A percentile compares a stretch with the other conserved stretches of the same genome.
Conservation (phyloP, 164 flowering plant species). For the Annona cherimola region DNA sequence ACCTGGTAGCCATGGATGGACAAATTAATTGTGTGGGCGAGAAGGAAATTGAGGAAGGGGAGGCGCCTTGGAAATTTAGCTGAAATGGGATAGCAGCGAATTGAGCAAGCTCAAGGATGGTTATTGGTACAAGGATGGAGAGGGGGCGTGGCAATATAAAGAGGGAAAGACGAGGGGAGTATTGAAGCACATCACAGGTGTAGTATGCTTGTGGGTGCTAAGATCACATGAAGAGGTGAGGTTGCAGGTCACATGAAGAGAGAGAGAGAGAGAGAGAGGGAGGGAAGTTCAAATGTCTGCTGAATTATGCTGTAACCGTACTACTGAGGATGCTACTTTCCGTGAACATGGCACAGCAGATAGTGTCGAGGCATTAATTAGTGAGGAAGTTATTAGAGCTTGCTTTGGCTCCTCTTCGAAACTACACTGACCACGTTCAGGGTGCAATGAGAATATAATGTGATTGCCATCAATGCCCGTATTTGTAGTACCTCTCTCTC, state of each 20-base stretch:
- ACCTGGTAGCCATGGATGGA: slow-evolving; percentile 18
- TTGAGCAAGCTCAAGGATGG: not conserved
- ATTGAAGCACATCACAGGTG: slow-evolving; percentile 51
- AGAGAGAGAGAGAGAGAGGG: not conserved
- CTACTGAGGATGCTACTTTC: not conserved
- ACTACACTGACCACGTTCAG: not conserved
- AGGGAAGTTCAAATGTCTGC: slow-evolving; percentile 15
- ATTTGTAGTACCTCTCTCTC: not conserved
- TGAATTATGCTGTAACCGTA: not conserved
- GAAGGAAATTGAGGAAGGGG: too few relatives aligned
- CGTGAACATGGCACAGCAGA: not conserved
- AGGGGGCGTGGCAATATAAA: slow-evolving; percentile 10
- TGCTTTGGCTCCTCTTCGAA: not conserved
- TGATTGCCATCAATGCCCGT: slow-evolving; percentile 14
- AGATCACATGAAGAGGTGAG: slow-evolving; percentile 23
- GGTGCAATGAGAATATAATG: slow-evolving; percentile 5
- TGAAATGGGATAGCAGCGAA: not conserved
- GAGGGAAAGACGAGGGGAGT: slow-evolving; percentile 2
- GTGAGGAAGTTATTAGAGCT: not conserved
- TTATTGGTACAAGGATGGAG: not conserved
- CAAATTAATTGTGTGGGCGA: not conserved
- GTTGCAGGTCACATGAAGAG: not conserved
- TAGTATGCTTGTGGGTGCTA: slow-evolving; percentile 5
- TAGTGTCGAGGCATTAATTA: not conserved
- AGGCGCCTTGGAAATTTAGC: not conserved